These are phyloP conservation scores for Cladosporium sp. DNA, from an alignment of 2,329 filamentous ascomycete species.

Conservation along the genomic window DNA sequence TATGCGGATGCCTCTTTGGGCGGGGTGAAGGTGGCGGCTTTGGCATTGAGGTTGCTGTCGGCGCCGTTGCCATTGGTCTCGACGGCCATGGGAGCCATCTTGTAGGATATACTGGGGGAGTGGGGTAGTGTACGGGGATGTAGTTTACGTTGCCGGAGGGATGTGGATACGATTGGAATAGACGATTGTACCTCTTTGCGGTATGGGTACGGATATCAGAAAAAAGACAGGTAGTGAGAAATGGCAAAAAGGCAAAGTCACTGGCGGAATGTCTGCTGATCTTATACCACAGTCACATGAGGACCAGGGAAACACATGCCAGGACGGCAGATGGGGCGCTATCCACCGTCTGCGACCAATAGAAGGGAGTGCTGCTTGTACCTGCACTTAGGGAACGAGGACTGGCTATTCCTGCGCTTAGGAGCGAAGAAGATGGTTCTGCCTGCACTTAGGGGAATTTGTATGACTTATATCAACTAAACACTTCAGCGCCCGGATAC, in stretches of 20 bases:
- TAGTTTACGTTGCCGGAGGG: slow-evolving; percentile 1
- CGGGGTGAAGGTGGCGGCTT: slow-evolving; percentile 43
- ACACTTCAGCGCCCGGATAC: slow-evolving; percentile 4
- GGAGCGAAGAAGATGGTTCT: slow-evolving; percentile 14
- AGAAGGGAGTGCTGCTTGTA: slow-evolving; percentile 2
- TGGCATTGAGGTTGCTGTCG: slow-evolving; percentile 40
- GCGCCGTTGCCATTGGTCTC: slow-evolving; percentile 29
- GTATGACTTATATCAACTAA: slow-evolving; percentile 20
- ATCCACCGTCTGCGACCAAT: slow-evolving; percentile 9
- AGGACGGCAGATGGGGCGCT: slow-evolving; percentile 12
- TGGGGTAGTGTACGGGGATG: slow-evolving; percentile 11
- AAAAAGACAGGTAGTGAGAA: neutral
- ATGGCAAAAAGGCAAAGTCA: slow-evolving; percentile 2
- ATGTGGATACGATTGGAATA: neutral
- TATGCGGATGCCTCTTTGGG: slow-evolving; percentile 49
- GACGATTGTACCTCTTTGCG: neutral
- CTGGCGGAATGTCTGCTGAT: slow-evolving; percentile 8
- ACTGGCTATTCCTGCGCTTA: slow-evolving; percentile 20
- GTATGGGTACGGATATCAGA: neutral
- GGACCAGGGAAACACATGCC: neutral
- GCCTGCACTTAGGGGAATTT: slow-evolving; percentile 18
- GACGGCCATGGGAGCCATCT: slow-evolving; percentile 41
- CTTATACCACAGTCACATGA: slow-evolving; percentile 12
- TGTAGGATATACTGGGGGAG: slow-evolving; percentile 20
- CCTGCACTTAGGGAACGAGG: slow-evolving; percentile 18